phyloP scores from a whole-genome alignment of 441 rosid species.

The Metrosideros polymorpha region DNA sequence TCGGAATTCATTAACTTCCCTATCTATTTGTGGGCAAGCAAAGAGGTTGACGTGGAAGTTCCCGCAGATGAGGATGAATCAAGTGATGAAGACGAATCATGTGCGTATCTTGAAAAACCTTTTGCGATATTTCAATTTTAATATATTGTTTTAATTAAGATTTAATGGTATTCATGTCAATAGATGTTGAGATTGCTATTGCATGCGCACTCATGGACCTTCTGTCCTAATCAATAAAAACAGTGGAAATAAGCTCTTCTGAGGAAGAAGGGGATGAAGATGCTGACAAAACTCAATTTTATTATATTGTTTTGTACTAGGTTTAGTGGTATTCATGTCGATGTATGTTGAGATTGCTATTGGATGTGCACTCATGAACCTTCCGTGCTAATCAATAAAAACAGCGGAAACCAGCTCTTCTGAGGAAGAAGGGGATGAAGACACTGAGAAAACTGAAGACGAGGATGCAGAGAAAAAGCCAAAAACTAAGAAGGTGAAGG shows the following conservation, averaged over 20 bases:
- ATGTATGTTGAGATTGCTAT: not conserved
- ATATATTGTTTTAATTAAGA: not conserved
- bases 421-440: slow-evolving; percentile 46
- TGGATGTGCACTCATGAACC: not conserved
- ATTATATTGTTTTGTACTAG: not conserved
- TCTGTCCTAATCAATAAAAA: not conserved
- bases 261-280: slow-evolving; percentile 49
- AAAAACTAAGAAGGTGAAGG: slow-evolving; percentile 74
- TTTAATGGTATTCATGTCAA: not conserved
- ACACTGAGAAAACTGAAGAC: slow-evolving; percentile 56
- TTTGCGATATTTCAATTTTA: not conserved
- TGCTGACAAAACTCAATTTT: slow-evolving; percentile 29
- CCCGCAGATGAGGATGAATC: slow-evolving; percentile 83
- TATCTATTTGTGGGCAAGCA: slow-evolving; percentile 80
- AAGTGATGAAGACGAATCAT: slow-evolving; percentile 59
- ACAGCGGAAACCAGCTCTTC: slow-evolving; percentile 43
- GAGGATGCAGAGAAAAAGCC: slow-evolving; percentile 69
- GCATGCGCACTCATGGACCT: not conserved
- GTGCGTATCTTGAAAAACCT: slow-evolving; percentile 17
- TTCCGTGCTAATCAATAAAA: not conserved
- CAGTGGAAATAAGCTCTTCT: slow-evolving; percentile 42
- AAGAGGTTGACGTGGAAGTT: slow-evolving; percentile 83
- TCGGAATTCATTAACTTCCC: slow-evolving; percentile 97
- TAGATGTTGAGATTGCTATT: not conserved
- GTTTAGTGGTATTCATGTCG: not conserved